A percentile compares a stretch with the other conserved stretches of the same genome.
phyloP scores from a whole-genome alignment of 2,329 filamentous ascomycete species.

The Paecilomyces dactylethromorphus region DNA sequence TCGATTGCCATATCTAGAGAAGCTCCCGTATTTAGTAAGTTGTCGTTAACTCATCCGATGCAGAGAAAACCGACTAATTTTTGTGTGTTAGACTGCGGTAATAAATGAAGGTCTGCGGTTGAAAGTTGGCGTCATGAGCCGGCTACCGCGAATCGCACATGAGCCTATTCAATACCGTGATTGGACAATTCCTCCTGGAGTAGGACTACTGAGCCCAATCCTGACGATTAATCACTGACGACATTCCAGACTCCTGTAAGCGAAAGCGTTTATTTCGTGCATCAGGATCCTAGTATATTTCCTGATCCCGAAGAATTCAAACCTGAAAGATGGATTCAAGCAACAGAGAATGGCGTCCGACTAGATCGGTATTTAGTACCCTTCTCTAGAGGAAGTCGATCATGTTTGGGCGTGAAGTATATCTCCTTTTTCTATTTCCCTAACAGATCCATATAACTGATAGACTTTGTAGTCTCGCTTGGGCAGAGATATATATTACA shows the following conservation, averaged over 20 bases:
- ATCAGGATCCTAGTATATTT: conserved; percentile 30
- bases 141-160: conserved; percentile 23
- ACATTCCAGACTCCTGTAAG: conserved; percentile 24
- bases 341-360: conserved; percentile 22
- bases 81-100: conserved; percentile 15
- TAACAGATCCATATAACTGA: background rate
- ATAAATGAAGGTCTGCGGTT: conserved; percentile 29
- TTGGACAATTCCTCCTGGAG: conserved; percentile 25
- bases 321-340: conserved; percentile 33
- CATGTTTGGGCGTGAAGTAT: conserved; percentile 42
- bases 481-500: conserved; percentile 25
- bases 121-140: conserved; percentile 20
- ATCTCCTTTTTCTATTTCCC: background rate
- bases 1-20: conserved; percentile 27
- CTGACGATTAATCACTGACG: background rate
- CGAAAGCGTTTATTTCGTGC: conserved; percentile 30
- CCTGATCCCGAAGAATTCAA: conserved; percentile 27
- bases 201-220: conserved; percentile 9
- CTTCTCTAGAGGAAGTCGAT: conserved; percentile 36
- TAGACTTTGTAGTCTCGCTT: conserved; percentile 19
- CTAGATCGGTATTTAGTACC: conserved; percentile 31
- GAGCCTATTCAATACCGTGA: conserved; percentile 23
- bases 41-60: background rate
- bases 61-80: background rate
- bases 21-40: conserved; percentile 33